Evolutionary conservation across 805 yeast species (phyloP).

Genomic region (Yarrowia porcina): DNA sequence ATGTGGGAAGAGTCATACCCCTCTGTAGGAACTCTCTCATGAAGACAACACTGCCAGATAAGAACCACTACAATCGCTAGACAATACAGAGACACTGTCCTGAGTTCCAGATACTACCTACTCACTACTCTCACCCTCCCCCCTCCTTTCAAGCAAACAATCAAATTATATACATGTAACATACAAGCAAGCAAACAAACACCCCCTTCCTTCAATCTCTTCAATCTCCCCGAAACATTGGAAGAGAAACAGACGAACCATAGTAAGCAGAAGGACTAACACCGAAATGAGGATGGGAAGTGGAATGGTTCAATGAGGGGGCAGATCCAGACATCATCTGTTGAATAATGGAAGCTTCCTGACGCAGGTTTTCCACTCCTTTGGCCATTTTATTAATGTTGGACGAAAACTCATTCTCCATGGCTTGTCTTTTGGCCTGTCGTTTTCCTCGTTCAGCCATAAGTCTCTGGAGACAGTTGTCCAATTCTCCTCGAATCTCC

Average conservation of each 20-base stretch:
- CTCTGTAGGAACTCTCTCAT: too few relatives aligned
- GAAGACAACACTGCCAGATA: too few relatives aligned
- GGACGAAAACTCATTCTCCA: constrained; percentile 37
- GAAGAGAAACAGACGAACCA: neutral
- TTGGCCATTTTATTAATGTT: constrained; percentile 39
- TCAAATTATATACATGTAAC: constrained; percentile 10
- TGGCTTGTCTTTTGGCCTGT: constrained; percentile 35
- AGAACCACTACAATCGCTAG: too few relatives aligned
- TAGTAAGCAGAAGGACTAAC: neutral
- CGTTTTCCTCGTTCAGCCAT: constrained; percentile 32
- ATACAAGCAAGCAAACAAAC: constrained; percentile 17
- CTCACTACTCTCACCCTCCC: neutral
- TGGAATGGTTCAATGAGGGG: constrained; percentile 1
- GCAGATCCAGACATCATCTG: constrained; percentile 16
- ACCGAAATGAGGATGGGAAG: constrained; percentile 12
- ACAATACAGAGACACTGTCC: too few relatives aligned
- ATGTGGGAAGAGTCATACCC: too few relatives aligned
- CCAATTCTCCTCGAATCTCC: constrained; percentile 31
- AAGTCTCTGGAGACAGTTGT: constrained; percentile 33
- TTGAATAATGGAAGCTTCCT: constrained; percentile 23
- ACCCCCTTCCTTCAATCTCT: neutral
- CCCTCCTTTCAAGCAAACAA: neutral
- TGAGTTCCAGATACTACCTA: too few relatives aligned
- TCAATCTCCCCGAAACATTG: constrained; percentile 8
- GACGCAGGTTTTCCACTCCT: constrained; percentile 34